These are phyloP conservation scores for Scheffersomyces coipomensis DNA, from an alignment of 805 yeast species.

Conservation along the genomic window DNA sequence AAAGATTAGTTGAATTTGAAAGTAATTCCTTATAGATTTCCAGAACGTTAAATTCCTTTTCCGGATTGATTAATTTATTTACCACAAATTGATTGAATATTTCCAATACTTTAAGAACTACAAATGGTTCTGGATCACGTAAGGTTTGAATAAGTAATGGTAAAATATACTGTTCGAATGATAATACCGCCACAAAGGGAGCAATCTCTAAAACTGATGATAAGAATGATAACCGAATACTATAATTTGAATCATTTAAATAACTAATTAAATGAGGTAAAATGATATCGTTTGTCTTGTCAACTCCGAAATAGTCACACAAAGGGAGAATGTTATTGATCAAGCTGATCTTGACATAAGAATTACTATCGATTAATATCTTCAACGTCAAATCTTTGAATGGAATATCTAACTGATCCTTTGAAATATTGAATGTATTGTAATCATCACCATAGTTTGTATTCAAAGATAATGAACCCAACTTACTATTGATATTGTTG, in stretches of 20 bases:
- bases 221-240: constrained; percentile 69
- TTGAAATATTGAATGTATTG: constrained; percentile 24
- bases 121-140: constrained; percentile 80
- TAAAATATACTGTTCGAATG: constrained; percentile 82
- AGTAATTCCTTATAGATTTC: constrained; percentile 37
- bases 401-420: constrained; percentile 45
- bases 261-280: constrained; percentile 90
- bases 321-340: constrained; percentile 71
- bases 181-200: constrained; percentile 74
- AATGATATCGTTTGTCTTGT: constrained; percentile 83
- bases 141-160: constrained; percentile 84
- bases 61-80: constrained; percentile 30
- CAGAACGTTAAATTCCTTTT: constrained; percentile 34
- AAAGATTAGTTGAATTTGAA: constrained; percentile 44
- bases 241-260: constrained; percentile 72
- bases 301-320: constrained; percentile 81
- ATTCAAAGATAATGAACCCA: constrained; percentile 5
- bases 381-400: constrained; percentile 66
- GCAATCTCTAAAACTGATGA: constrained; percentile 71
- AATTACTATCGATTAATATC: constrained; percentile 66
- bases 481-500: constrained; percentile 6
- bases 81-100: constrained; percentile 33
- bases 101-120: constrained; percentile 65
- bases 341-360: constrained; percentile 67
- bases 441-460: constrained; percentile 24